Conservation (phyloP, 768 basidiomycete genomes). For the Rhodotorula toruloides region DNA sequence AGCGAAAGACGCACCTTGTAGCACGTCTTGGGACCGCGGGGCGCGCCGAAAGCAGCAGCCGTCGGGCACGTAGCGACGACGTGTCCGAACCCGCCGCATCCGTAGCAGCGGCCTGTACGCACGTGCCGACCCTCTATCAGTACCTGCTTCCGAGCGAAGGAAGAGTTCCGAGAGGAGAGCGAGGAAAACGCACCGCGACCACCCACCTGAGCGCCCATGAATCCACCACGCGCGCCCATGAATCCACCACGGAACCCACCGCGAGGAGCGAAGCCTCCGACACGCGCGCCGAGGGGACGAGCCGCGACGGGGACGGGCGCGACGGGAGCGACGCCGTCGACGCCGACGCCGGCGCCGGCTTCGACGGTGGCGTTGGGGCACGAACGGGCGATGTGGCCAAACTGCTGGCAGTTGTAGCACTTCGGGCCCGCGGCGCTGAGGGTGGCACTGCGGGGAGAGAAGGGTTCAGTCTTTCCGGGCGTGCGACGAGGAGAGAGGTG, state of each 20-base stretch:
- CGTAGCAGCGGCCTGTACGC: slow-evolving; percentile 23
- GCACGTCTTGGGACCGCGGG: slow-evolving; percentile 18
- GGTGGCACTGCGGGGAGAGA: neutral
- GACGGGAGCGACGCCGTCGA: slow-evolving; percentile 6
- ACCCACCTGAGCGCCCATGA: slow-evolving; percentile 2
- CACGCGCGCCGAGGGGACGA: slow-evolving; percentile 3
- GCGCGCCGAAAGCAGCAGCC: neutral
- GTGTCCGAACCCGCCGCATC: slow-evolving; percentile 29
- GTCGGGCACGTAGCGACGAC: slow-evolving; percentile 21
- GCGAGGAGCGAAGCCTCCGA: slow-evolving; percentile 9
- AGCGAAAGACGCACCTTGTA: slow-evolving; percentile 10
- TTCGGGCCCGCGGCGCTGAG: slow-evolving; percentile 17
- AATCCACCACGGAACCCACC: slow-evolving; percentile 35
- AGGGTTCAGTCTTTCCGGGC: neutral
- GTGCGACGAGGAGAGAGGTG: neutral
- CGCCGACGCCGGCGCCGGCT: neutral
- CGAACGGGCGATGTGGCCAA: slow-evolving; percentile 36
- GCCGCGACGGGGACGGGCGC: slow-evolving; percentile 52
- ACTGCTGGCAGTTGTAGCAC: slow-evolving; percentile 30
- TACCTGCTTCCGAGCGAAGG: too few species aligned
- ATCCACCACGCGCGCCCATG: slow-evolving; percentile 15
- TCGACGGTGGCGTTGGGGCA: slow-evolving; percentile 19
- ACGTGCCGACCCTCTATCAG: neutral
- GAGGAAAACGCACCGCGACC: neutral
- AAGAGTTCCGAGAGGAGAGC: neutral